phyloP scores from a whole-genome alignment of 768 basidiomycete genomes.

The Roridomyces roridus region DNA sequence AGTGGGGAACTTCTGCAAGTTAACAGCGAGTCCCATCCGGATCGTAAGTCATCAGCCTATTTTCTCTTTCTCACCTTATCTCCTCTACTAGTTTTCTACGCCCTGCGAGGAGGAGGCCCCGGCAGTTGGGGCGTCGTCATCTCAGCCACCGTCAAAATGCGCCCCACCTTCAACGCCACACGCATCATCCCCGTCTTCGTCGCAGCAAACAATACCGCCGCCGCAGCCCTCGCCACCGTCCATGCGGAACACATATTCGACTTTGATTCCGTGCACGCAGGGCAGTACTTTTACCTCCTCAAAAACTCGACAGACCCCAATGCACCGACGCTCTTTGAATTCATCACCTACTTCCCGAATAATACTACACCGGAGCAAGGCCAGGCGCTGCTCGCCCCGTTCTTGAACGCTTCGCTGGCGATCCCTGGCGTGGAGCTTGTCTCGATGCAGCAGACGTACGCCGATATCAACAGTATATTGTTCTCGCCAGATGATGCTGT shows the following conservation, averaged over 20 bases:
- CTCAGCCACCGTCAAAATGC: conserved; percentile 40
- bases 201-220: conserved; percentile 21
- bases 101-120: conserved; percentile 34
- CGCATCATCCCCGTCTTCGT: conserved; percentile 25
- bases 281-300: conserved; percentile 36
- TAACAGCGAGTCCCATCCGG: conserved; percentile 30
- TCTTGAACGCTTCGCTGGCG: conserved; percentile 23
- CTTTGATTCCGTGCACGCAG: conserved; percentile 34
- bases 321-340: conserved; percentile 24
- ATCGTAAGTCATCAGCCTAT: conserved; percentile 29
- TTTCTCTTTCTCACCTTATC: background rate
- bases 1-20: conserved; percentile 33
- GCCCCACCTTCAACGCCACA: conserved; percentile 39
- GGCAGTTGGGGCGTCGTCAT: conserved; percentile 47
- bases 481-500: conserved; percentile 20
- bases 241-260: conserved; percentile 44
- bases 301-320: background rate
- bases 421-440: conserved; percentile 25
- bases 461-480: conserved; percentile 24
- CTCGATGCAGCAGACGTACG: background rate
- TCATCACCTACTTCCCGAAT: conserved; percentile 18
- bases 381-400: conserved; percentile 27
- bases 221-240: conserved; percentile 32
- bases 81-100: conserved; percentile 34
- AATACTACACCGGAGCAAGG: conserved; percentile 19